These are phyloP conservation scores for Malassezia restricta DNA, from an alignment of 1,284 basidiomycete genomes.

Conservation along the genomic window DNA sequence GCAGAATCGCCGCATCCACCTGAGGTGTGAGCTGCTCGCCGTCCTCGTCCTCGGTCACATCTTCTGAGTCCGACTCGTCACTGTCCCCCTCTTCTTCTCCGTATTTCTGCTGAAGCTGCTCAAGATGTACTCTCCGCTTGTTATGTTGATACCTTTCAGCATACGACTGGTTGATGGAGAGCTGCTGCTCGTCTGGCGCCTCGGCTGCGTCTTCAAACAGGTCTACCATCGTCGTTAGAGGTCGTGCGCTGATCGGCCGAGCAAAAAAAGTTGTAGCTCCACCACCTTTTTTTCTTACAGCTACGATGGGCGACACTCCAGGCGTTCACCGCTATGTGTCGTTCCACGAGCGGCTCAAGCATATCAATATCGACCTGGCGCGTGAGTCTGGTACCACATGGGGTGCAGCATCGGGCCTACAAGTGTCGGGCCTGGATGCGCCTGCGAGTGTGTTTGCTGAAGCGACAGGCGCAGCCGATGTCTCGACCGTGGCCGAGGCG, in stretches of 20 bases:
- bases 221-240: conserved; percentile 1
- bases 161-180: conserved; percentile 39
- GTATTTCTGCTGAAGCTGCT: conserved; percentile 35
- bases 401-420: conserved; percentile 15
- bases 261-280: conserved; percentile 1
- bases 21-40: conserved; percentile 89
- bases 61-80: conserved; percentile 44
- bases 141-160: conserved; percentile 40
- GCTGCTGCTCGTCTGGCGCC: conserved; percentile 3
- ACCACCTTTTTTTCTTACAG: not conserved
- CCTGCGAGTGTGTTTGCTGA: conserved; percentile 10
- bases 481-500: conserved; percentile 7
- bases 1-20: conserved; percentile 84
- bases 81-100: conserved; percentile 20
- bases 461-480: conserved; percentile 2
- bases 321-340: conserved; percentile 35
- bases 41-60: conserved; percentile 81
- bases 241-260: not conserved
- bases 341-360: conserved; percentile 42
- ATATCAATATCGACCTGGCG: conserved; percentile 34
- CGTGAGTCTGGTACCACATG: conserved; percentile 14
- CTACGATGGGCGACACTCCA: conserved; percentile 14
- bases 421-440: conserved; percentile 25
- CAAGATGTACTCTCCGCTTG: conserved; percentile 36
- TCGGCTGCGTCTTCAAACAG: conserved; percentile 2